A percentile compares a stretch with the other conserved stretches of the same genome.
Conservation (phyloP, 768 basidiomycete species). For the Leccinum olivaceopallidum region DNA sequence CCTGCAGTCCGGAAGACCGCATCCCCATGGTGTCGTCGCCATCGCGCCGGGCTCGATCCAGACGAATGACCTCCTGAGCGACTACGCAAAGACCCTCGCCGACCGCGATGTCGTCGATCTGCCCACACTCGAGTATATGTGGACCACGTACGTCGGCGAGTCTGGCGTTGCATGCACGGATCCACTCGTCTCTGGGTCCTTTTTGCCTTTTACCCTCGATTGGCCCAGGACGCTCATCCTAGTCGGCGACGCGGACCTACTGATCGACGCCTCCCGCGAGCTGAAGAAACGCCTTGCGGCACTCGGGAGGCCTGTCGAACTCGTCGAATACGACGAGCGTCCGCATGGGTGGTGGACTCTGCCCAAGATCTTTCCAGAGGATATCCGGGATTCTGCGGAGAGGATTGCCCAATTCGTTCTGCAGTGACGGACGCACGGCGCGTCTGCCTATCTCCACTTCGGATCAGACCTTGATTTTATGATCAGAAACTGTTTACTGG, state of each 20-base stretch:
- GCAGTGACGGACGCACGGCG: no score
- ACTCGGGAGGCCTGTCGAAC: slow-evolving; percentile 10
- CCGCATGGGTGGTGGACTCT: slow-evolving; percentile 12
- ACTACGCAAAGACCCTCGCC: slow-evolving; percentile 1
- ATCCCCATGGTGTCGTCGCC: slow-evolving; percentile 56
- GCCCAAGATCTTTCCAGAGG: no score
- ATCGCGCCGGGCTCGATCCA: slow-evolving; percentile 44
- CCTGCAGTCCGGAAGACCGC: slow-evolving; percentile 49
- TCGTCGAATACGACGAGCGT: neutral
- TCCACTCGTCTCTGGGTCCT: slow-evolving; percentile 21
- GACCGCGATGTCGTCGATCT: slow-evolving; percentile 3
- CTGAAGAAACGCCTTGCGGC: slow-evolving; percentile 9
- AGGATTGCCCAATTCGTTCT: no score
- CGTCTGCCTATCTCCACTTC: no score
- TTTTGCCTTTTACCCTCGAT: slow-evolving; percentile 14
- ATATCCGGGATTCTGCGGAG: no score
- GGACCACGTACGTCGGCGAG: slow-evolving; percentile 12
- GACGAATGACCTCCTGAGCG: slow-evolving; percentile 5
- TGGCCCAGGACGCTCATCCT: slow-evolving; percentile 28
- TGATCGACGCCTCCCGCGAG: slow-evolving; percentile 16
- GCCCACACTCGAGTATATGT: fast-evolving
- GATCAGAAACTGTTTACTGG: no score
- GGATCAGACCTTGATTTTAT: no score
- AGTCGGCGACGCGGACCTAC: slow-evolving; percentile 17
- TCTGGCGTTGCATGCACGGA: slow-evolving; percentile 11